Evolutionary conservation across 2,329 filamentous ascomycete genomes (phyloP).

Genomic region (Aspergillus sp.): DNA sequence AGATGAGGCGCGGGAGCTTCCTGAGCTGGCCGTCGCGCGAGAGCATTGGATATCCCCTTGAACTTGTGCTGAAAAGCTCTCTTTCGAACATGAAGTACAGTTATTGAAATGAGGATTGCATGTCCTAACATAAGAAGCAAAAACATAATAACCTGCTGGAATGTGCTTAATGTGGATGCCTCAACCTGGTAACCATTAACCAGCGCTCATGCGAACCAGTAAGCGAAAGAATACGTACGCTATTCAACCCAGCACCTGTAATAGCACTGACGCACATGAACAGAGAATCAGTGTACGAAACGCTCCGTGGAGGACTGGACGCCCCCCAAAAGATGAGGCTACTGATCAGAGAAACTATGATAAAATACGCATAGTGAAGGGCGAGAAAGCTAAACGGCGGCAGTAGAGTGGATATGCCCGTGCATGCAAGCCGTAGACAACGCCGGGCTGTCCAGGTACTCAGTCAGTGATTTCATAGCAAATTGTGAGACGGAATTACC

Average conservation of each 20-base stretch:
- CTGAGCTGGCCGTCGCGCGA: conserved; percentile 1
- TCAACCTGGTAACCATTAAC: conserved; percentile 30
- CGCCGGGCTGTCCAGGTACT: conserved; percentile 18
- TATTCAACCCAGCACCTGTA: conserved; percentile 68
- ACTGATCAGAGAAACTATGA: conserved; percentile 54
- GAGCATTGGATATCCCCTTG: conserved; percentile 26
- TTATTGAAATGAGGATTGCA: conserved; percentile 65
- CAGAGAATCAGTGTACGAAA: conserved; percentile 64
- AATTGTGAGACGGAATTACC: neutral
- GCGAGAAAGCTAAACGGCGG: conserved; percentile 60
- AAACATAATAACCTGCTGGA: conserved; percentile 67
- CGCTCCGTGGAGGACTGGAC: conserved; percentile 51
- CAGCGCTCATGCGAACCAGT: neutral
- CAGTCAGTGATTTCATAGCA: neutral
- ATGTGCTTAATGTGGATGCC: conserved; percentile 63
- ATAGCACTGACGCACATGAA: conserved; percentile 68
- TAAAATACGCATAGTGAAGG: conserved; percentile 68
- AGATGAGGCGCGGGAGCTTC: neutral
- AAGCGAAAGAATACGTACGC: conserved; percentile 36
- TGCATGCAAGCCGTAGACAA: conserved; percentile 22
- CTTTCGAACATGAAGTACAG: conserved; percentile 62
- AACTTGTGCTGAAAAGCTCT: conserved; percentile 64
- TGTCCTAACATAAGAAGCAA: conserved; percentile 66
- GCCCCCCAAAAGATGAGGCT: conserved; percentile 61
- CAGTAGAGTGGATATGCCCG: conserved; percentile 26